These are phyloP conservation scores for Xylaria sp. DNA, from an alignment of 2,329 filamentous ascomycete species.

Conservation along the genomic window DNA sequence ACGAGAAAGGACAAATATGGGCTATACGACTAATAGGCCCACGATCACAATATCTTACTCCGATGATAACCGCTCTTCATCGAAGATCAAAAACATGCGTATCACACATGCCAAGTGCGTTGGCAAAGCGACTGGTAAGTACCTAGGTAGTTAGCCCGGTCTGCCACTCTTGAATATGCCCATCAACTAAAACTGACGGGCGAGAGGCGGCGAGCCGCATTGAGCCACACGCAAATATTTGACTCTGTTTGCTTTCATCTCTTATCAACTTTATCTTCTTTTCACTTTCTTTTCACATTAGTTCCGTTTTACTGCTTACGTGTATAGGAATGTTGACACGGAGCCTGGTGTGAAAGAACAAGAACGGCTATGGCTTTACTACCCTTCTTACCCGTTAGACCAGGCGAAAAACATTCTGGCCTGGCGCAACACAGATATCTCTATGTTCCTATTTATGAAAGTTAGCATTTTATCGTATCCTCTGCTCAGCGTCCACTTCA, in stretches of 20 bases:
- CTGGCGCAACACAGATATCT: not conserved
- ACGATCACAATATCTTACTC: not conserved
- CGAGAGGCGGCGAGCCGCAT: not conserved
- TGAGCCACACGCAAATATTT: not conserved
- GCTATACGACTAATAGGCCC: not conserved
- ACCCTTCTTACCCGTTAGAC: not conserved
- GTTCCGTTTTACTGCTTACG: too few relatives aligned
- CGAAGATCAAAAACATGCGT: not conserved
- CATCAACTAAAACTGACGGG: not conserved
- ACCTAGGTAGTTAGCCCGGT: not conserved
- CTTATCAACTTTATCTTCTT: not conserved
- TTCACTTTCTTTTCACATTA: not conserved
- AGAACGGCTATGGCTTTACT: too few relatives aligned
- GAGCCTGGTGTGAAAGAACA: too few relatives aligned
- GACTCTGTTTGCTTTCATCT: not conserved
- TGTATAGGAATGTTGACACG: too few relatives aligned
- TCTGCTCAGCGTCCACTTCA: not conserved
- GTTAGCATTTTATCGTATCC: not conserved
- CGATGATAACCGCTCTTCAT: constrained; percentile 23
- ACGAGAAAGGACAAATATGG: constrained; percentile 17
- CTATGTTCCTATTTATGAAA: not conserved
- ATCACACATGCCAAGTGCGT: constrained; percentile 19
- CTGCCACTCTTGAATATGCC: too few relatives aligned
- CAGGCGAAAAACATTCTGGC: too few relatives aligned
- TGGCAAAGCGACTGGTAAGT: not conserved